Base-by-base conservation (phyloP, 176 grass and related monocot species). In the Oryza officinalis region DNA sequence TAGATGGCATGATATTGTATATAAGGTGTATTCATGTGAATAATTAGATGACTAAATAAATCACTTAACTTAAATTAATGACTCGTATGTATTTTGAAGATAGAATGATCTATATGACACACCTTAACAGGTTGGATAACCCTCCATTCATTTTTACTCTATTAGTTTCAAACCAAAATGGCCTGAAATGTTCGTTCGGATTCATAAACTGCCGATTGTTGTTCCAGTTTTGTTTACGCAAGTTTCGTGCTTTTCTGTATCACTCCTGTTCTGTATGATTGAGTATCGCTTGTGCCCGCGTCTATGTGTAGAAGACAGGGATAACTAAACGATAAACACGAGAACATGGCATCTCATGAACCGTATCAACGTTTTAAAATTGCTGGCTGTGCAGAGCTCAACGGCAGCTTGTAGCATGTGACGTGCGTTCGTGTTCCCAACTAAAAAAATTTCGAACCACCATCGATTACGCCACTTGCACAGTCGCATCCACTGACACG, bases 321-420 rank as follows among this genome's bases (percentile, higher is more conserved):
- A 35, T 35, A 35, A 5, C n/a, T 61, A 61, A 61, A 61, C 57
- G 6, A 57, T 57, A 61, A 25, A 61, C 2, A 11, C 57, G n/a
- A 25, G n/a, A n/a, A 61, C 57, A 25, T 61, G 57, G 8, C n/a
- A 23, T 25, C 57, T 17, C 57, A 23, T 60, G 3, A 61, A 61
- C 57, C 52, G 17, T 57, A 57, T 25, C 57, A 25, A 11, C 8
- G 3, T 23, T 61, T 61, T 61, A 3, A 4, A 61, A 61, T 4
- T 0, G 22, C n/a, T 25, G n/a, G 57, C 9, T 61, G 8, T 23
- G 54, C 37, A 38, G 37, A 60, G 5, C 13, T 35, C 67, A 18
- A 12, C 18, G 25, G 76, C 76, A 50, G 32, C 30, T 27, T 44
- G 33, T 8, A n/a, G 79, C 67, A 41, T 81, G 66, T 57, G 79